These are phyloP conservation scores for Cryomyces antarcticus DNA, from an alignment of 495 filamentous ascomycete genomes.

Conservation along the genomic window DNA sequence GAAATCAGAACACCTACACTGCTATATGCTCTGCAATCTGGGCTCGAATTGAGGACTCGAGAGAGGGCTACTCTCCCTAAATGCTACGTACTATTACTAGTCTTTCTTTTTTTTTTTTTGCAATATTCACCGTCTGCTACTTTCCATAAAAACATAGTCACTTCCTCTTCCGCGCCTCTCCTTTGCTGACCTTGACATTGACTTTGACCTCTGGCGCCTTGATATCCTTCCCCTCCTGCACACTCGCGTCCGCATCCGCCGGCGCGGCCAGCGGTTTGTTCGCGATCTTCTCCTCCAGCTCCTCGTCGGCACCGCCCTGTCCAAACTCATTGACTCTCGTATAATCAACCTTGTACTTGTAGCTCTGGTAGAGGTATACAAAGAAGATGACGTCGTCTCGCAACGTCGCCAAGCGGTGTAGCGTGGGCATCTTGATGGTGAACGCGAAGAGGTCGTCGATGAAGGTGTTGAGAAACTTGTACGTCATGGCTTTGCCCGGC, in stretches of 20 bases:
- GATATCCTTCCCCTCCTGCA: slow-evolving; percentile 17
- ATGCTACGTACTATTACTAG: too few species aligned
- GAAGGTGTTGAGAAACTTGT: slow-evolving; percentile 84
- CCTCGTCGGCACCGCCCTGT: slow-evolving; percentile 79
- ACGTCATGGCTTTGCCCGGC: slow-evolving; percentile 88
- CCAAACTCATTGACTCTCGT: slow-evolving; percentile 93
- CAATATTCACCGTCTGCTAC: too few species aligned
- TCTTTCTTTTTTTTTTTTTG: too few species aligned
- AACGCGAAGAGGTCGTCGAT: slow-evolving; percentile 87
- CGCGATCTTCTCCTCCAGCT: slow-evolving; percentile 32
- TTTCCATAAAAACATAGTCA: too few species aligned
- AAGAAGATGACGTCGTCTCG: slow-evolving; percentile 97
- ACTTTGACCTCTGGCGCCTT: slow-evolving; percentile 15
- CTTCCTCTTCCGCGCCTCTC: slow-evolving; percentile 17
- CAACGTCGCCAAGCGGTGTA: slow-evolving; percentile 86
- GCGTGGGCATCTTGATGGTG: slow-evolving; percentile 95
- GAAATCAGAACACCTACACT: too few species aligned
- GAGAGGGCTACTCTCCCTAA: too few species aligned
- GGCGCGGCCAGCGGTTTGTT: slow-evolving; percentile 11
- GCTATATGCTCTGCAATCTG: too few species aligned
- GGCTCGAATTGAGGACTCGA: too few species aligned
- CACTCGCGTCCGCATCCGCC: slow-evolving; percentile 17
- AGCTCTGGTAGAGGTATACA: slow-evolving; percentile 90
- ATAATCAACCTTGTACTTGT: slow-evolving; percentile 81
- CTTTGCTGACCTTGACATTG: slow-evolving; percentile 15